Percentiles rank a stretch among this genome's conserved stretches.
phyloP scores from a whole-genome alignment of 768 basidiomycete genomes.

The Cantharellus cinnabarinus region DNA sequence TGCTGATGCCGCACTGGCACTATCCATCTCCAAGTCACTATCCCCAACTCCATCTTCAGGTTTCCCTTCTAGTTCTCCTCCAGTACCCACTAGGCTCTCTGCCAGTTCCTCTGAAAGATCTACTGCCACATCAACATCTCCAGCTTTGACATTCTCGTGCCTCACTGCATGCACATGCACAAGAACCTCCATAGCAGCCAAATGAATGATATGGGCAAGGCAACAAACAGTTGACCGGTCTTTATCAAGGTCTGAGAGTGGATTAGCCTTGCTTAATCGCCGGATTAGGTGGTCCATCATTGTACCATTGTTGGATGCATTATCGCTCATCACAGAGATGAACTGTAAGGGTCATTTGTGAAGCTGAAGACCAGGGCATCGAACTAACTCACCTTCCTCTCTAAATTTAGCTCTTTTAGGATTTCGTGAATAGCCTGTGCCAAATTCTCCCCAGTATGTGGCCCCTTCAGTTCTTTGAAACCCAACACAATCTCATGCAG shows the following conservation, averaged over 20 bases:
- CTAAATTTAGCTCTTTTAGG: neutral
- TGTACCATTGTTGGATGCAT: neutral
- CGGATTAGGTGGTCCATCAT: neutral
- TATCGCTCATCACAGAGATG: neutral
- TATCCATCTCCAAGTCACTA: neutral
- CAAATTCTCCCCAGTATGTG: conserved; percentile 3
- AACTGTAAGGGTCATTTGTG: neutral
- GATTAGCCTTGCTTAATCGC: neutral
- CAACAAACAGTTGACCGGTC: neutral
- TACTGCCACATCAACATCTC: neutral
- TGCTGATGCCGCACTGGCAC: neutral
- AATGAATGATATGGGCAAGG: conserved; percentile 1
- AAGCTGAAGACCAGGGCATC: neutral
- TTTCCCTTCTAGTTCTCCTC: neutral
- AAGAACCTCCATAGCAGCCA: neutral
- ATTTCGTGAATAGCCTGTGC: neutral
- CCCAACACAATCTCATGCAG: neutral
- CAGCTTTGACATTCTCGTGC: neutral
- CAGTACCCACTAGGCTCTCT: neutral
- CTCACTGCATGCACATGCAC: neutral
- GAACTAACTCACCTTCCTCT: neutral
- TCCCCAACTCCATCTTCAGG: neutral
- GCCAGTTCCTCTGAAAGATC: neutral
- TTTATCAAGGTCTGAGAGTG: neutral
- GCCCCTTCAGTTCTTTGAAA: neutral